Conservation (phyloP, 805 yeast species). For the Monosporozyma servazzii region DNA sequence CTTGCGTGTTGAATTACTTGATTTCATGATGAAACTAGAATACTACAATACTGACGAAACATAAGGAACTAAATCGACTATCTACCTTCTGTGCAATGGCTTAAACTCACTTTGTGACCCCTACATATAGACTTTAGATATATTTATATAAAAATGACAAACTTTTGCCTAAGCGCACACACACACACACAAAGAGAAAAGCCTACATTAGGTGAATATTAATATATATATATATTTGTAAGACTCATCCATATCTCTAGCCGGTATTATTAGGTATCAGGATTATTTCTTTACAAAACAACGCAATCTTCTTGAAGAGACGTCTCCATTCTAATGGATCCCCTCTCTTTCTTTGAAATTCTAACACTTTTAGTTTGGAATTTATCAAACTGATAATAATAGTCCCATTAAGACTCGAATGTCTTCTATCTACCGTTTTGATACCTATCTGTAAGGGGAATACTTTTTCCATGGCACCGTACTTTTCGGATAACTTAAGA, state of each 20-base stretch:
- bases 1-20: conserved; percentile 17
- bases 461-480: conserved; percentile 15
- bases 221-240: no score
- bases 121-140: not conserved
- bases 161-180: no score
- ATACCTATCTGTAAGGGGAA: conserved; percentile 33
- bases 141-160: not conserved
- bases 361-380: conserved; percentile 38
- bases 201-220: no score
- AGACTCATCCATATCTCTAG: not conserved
- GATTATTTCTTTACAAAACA: conserved; percentile 49
- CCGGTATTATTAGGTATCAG: conserved; percentile 29
- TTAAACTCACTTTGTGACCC: not conserved
- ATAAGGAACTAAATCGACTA: not conserved
- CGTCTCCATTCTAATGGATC: conserved; percentile 72
- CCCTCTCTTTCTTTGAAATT: conserved; percentile 47
- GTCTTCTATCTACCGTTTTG: conserved; percentile 38
- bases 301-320: conserved; percentile 48
- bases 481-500: conserved; percentile 6
- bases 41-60: conserved; percentile 5
- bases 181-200: no score
- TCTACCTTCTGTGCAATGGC: not conserved
- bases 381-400: conserved; percentile 36
- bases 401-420: conserved; percentile 38
- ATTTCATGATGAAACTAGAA: conserved; percentile 21